Conservation (phyloP, 169 alveolate species). For the Cryptosporidium viatorum region DNA sequence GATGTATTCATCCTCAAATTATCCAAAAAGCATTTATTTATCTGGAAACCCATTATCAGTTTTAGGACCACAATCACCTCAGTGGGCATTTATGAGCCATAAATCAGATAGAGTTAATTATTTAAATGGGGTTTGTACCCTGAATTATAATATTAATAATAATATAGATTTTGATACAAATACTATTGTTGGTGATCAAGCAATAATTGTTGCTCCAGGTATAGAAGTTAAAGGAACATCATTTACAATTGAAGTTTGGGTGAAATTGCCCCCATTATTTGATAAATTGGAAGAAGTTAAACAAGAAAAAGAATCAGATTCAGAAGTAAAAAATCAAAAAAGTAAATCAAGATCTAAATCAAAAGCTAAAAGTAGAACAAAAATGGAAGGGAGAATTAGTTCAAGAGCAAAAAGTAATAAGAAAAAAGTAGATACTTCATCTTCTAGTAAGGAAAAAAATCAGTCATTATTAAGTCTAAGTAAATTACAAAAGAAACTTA, state of each 20-base stretch:
- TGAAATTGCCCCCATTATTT: conserved; percentile 47
- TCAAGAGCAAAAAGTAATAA: conserved; percentile 4
- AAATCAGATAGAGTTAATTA: conserved; percentile 61
- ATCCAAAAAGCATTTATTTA: conserved; percentile 55
- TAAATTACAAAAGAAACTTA: conserved; percentile 54
- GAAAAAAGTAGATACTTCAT: conserved; percentile 3
- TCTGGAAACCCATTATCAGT: conserved; percentile 70
- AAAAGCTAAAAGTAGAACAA: conserved; percentile 16
- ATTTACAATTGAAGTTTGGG: conserved; percentile 74
- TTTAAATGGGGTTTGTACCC: conserved; percentile 59
- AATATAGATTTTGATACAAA: background rate
- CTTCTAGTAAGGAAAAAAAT: background rate
- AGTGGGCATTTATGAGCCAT: conserved; percentile 74
- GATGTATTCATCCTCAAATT: conserved; percentile 54
- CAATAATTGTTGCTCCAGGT: conserved; percentile 60
- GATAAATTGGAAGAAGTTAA: conserved; percentile 7
- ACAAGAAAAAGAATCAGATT: conserved; percentile 11
- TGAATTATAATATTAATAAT: conserved; percentile 25
- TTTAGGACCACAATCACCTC: conserved; percentile 74
- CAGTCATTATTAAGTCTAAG: conserved; percentile 15
- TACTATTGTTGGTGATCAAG: conserved; percentile 13
- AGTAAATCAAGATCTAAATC: conserved; percentile 14
- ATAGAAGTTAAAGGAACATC: conserved; percentile 45
- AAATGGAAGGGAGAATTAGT: conserved; percentile 21
- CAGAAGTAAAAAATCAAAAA: conserved; percentile 12